Evolutionary conservation across 2,329 filamentous ascomycete genomes (phyloP).

Genomic region (Drechslerella stenobrocha): DNA sequence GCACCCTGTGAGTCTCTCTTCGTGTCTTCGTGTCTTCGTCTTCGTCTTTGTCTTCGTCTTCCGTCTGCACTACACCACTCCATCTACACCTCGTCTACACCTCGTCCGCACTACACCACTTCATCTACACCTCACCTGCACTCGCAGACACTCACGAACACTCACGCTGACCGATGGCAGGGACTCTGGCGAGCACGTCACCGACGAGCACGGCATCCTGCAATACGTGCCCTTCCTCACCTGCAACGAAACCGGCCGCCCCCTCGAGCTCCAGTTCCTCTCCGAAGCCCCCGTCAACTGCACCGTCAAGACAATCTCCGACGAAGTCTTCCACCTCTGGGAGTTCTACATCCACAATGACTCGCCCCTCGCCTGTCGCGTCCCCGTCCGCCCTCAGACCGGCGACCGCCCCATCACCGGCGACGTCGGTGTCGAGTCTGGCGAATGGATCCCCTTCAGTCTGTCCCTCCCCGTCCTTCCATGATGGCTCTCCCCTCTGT

Average conservation of each 20-base stretch:
- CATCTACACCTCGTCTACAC: too few species aligned
- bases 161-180: slow-evolving; percentile 57
- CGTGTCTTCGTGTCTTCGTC: not conserved
- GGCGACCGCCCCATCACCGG: slow-evolving; percentile 55
- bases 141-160: not conserved
- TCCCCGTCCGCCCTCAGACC: slow-evolving; percentile 73
- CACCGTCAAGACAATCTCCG: slow-evolving; percentile 74
- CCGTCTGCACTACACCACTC: too few species aligned
- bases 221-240: slow-evolving; percentile 88
- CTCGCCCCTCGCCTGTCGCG: slow-evolving; percentile 85
- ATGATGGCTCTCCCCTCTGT: too few species aligned
- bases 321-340: slow-evolving; percentile 82
- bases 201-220: slow-evolving; percentile 73
- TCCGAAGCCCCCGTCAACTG: slow-evolving; percentile 71
- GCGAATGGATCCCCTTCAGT: slow-evolving; percentile 52
- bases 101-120: too few species aligned
- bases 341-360: slow-evolving; percentile 99
- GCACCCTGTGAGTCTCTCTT: slow-evolving; percentile 28
- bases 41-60: too few species aligned
- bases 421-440: slow-evolving; percentile 62
- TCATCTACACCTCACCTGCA: too few species aligned
- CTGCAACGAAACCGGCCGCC: slow-evolving; percentile 82
- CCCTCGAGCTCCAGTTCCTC: slow-evolving; percentile 85
- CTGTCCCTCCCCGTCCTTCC: not conserved
- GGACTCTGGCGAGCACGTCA: slow-evolving; percentile 87